Conservation (phyloP, 2,329 filamentous ascomycete genomes). For the Fusarium buxicola region DNA sequence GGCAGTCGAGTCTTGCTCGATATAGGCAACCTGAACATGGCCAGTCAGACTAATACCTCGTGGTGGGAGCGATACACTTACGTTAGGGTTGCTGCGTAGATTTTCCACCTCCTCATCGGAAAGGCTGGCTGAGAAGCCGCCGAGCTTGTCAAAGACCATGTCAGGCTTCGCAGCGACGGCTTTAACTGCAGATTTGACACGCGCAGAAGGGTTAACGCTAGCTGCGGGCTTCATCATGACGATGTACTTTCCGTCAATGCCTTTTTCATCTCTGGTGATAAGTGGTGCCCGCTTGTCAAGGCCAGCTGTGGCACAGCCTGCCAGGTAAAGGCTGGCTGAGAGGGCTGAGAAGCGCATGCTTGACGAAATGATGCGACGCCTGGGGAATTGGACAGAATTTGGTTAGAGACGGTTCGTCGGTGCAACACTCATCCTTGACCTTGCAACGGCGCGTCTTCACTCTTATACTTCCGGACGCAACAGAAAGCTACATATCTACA, state of each 20-base stretch:
- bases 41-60: fast-evolving
- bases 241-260: constrained; percentile 12
- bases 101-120: constrained; percentile 3
- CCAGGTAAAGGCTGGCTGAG: no score
- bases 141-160: constrained; percentile 7
- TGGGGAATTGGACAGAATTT: no score
- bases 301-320: no score
- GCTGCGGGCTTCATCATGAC: constrained; percentile 16
- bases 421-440: no score
- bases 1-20: constrained; percentile 16
- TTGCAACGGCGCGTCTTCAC: no score
- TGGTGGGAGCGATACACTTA: fast-evolving
- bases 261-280: background rate
- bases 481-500: no score
- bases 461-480: no score
- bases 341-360: no score
- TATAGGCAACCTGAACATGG: constrained; percentile 3
- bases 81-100: constrained; percentile 7
- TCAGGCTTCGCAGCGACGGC: constrained; percentile 8
- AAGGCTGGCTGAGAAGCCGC: constrained; percentile 6
- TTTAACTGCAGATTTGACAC: background rate
- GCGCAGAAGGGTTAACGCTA: background rate
- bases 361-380: no score
- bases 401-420: no score
- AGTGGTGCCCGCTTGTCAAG: constrained; percentile 15